These are phyloP conservation scores for Logfia minima DNA, from an alignment of 129 eudicot genomes.

Conservation along the genomic window DNA sequence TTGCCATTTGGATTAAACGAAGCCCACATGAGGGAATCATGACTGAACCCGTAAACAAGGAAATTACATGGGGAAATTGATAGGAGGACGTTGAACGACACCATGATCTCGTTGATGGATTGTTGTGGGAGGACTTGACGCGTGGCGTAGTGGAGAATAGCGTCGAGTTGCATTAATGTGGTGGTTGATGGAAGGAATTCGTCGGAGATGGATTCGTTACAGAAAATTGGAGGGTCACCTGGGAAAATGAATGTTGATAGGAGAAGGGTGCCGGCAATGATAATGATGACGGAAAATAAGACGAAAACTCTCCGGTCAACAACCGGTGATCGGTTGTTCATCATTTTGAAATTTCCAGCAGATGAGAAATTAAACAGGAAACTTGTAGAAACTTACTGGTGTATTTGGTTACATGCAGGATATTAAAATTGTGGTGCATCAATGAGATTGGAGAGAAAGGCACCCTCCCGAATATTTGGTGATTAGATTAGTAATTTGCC, in stretches of 20 bases:
- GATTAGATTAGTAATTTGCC: too few relatives aligned
- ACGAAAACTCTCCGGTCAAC: conserved; percentile 20
- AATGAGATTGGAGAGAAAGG: not conserved
- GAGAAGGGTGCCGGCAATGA: conserved; percentile 25
- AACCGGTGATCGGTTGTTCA: conserved; percentile 8
- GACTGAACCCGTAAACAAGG: conserved; percentile 81
- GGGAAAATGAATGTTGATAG: conserved; percentile 23
- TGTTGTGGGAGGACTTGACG: conserved; percentile 56
- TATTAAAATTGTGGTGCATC: not conserved
- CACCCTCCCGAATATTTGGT: not conserved
- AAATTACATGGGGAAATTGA: conserved; percentile 51
- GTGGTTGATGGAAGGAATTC: conserved; percentile 27
- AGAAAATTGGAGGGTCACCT: conserved; percentile 29
- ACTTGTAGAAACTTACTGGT: not conserved
- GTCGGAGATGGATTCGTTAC: conserved; percentile 25
- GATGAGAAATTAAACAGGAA: not conserved
- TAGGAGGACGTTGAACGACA: conserved; percentile 50
- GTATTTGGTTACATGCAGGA: not conserved
- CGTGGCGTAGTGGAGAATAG: conserved; percentile 73
- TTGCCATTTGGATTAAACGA: conserved; percentile 66
- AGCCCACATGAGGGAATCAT: conserved; percentile 90
- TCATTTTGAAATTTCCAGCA: conserved; percentile 10
- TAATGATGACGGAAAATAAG: conserved; percentile 5
- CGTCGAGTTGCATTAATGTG: conserved; percentile 44
- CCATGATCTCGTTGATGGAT: conserved; percentile 41